These are phyloP conservation scores for Ustilago shanxiensis DNA, from an alignment of 1,284 basidiomycete genomes.

Conservation along the genomic window DNA sequence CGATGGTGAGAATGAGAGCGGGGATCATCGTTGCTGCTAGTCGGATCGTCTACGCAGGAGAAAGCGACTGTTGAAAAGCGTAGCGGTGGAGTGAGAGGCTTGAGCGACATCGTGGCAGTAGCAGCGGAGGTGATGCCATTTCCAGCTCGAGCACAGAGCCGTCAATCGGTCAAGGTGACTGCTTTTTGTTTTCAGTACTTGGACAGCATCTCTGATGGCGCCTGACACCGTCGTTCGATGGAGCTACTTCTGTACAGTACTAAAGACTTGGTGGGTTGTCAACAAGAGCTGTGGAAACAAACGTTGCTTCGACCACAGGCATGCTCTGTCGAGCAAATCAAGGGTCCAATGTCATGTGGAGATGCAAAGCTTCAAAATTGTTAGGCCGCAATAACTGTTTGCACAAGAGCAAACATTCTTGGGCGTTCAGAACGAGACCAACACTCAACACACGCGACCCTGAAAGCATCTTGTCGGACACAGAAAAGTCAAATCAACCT, in stretches of 20 bases:
- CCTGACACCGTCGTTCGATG: neutral
- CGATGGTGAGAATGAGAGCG: conserved; percentile 38
- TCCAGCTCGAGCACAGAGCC: neutral
- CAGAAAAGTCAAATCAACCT: conserved; percentile 4
- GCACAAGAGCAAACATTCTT: too few species aligned
- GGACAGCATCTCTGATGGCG: neutral
- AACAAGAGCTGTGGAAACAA: neutral
- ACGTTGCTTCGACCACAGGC: neutral
- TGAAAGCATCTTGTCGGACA: conserved; percentile 10
- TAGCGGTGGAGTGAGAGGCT: conserved; percentile 60
- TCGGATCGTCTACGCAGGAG: conserved; percentile 15
- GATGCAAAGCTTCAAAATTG: conserved; percentile 23
- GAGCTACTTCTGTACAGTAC: neutral
- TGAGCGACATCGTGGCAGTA: conserved; percentile 32
- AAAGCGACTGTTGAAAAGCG: conserved; percentile 62
- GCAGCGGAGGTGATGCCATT: neutral
- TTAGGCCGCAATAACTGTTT: conserved; percentile 12
- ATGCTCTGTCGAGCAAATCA: too few species aligned
- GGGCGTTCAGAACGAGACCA: conserved; percentile 26
- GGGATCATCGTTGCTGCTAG: neutral
- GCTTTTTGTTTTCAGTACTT: conserved; percentile 5
- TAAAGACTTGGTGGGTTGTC: neutral
- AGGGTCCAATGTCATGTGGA: conserved; percentile 23
- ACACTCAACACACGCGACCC: conserved; percentile 37
- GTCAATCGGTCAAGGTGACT: neutral